phyloP scores from a whole-genome alignment of 2,329 filamentous ascomycete species.

The Ceratocystis diversiconidia region DNA sequence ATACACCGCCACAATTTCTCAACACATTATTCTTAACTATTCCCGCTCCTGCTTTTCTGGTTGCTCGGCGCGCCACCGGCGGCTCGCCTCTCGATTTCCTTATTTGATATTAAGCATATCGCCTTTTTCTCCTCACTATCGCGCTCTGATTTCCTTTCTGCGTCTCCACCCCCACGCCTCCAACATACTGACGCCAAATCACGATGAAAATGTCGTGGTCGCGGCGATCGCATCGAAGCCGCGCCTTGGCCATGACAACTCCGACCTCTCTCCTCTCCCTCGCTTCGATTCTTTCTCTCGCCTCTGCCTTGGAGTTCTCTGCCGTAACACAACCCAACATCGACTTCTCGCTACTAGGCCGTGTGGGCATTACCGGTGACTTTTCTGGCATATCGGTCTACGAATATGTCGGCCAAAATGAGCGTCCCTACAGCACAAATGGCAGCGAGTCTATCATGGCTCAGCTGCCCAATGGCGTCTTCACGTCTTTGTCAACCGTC shows the following conservation, averaged over 20 bases:
- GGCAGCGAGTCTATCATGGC: constrained; percentile 70
- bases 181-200: constrained; percentile 5
- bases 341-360: constrained; percentile 63
- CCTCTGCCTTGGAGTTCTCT: constrained; percentile 42
- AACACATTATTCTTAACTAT: constrained; percentile 9
- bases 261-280: constrained; percentile 12
- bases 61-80: constrained; percentile 13
- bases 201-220: constrained; percentile 17
- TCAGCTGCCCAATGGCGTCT: constrained; percentile 71
- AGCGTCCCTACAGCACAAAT: constrained; percentile 53
- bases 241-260: constrained; percentile 9
- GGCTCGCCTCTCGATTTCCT: constrained; percentile 16
- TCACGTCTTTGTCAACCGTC: constrained; percentile 57
- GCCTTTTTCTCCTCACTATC: not conserved
- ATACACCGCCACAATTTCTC: constrained; percentile 16
- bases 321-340: constrained; percentile 55
- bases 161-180: not conserved
- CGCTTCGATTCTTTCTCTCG: constrained; percentile 16
- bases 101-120: not conserved
- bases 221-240: constrained; percentile 13
- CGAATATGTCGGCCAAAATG: constrained; percentile 65
- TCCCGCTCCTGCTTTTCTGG: constrained; percentile 1
- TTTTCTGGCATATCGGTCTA: constrained; percentile 88
- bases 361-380: constrained; percentile 74
- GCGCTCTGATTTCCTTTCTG: not conserved